Conservation (phyloP, 2,329 filamentous ascomycete species). For the Colletotrichum acutatum region DNA sequence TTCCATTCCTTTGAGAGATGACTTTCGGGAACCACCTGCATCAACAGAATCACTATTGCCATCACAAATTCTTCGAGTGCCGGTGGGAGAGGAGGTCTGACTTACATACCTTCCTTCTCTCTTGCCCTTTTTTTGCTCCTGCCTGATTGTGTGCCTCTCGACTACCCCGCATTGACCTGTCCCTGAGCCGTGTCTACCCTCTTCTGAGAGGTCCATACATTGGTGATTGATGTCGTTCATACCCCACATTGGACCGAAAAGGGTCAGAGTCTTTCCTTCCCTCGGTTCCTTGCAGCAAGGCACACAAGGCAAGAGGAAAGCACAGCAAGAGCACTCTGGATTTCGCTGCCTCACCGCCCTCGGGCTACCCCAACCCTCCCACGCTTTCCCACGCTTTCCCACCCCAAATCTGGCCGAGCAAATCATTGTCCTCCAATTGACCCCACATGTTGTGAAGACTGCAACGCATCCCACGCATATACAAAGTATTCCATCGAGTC, state of each 20-base stretch:
- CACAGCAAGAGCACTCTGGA: too few relatives aligned
- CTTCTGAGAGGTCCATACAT: not conserved
- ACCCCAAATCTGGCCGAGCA: not conserved
- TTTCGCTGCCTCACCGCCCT: conserved; percentile 2
- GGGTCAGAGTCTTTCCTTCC: conserved; percentile 4
- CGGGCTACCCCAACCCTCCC: conserved; percentile 9
- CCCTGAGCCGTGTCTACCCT: conserved; percentile 19
- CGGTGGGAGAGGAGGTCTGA: not conserved
- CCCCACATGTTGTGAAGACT: not conserved
- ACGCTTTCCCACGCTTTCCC: too few relatives aligned
- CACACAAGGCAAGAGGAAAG: too few relatives aligned
- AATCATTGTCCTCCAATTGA: not conserved
- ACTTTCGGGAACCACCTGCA: not conserved
- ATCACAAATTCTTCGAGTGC: not conserved
- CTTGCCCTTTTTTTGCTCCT: not conserved
- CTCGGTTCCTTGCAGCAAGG: not conserved
- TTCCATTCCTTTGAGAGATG: not conserved
- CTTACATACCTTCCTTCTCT: not conserved
- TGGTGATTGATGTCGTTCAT: not conserved
- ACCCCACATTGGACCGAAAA: not conserved
- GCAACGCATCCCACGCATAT: conserved; percentile 1
- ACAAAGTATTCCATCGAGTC: not conserved
- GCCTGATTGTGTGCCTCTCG: not conserved
- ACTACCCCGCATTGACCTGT: conserved; percentile 17
- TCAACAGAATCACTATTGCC: not conserved